Conservation (phyloP, 306 rosid genomes). For the Pyrus betulifolia region DNA sequence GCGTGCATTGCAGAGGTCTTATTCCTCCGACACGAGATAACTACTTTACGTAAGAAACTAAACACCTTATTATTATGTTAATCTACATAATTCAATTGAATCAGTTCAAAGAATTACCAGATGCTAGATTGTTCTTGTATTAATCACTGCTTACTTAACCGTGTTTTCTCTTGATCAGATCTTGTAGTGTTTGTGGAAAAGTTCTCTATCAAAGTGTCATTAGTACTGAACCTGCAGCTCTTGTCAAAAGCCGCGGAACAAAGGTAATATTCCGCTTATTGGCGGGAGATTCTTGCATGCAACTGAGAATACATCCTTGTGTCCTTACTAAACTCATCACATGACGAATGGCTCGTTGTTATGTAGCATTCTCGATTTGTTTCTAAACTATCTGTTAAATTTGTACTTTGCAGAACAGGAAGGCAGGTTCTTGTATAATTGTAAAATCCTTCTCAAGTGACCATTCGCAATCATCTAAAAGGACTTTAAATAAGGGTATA, state of each 20-base stretch:
- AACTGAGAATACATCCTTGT: background rate
- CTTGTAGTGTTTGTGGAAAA: constrained; percentile 29
- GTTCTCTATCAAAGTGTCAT: constrained; percentile 10
- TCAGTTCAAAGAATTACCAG: background rate
- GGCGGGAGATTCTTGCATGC: background rate
- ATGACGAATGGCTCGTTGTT: background rate
- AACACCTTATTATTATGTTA: background rate
- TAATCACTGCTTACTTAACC: background rate
- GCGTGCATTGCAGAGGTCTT: background rate
- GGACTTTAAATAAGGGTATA: constrained; percentile 52
- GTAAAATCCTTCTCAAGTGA: constrained; percentile 29
- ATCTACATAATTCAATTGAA: background rate
- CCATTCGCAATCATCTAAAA: constrained; percentile 37
- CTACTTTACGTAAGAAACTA: background rate
- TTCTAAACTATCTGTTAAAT: background rate
- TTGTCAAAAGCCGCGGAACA: constrained; percentile 13
- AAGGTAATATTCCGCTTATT: constrained; percentile 2
- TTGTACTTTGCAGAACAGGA: constrained; percentile 27
- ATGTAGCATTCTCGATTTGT: background rate
- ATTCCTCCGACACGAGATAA: background rate
- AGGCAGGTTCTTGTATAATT: constrained; percentile 23
- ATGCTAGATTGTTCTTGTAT: background rate
- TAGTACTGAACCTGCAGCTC: constrained; percentile 6
- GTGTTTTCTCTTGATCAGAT: background rate
- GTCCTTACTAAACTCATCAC: background rate